A percentile compares a stretch with the other conserved stretches of the same genome.
phyloP scores from a whole-genome alignment of 129 eudicot genomes.

The Flaveria bidentis region DNA sequence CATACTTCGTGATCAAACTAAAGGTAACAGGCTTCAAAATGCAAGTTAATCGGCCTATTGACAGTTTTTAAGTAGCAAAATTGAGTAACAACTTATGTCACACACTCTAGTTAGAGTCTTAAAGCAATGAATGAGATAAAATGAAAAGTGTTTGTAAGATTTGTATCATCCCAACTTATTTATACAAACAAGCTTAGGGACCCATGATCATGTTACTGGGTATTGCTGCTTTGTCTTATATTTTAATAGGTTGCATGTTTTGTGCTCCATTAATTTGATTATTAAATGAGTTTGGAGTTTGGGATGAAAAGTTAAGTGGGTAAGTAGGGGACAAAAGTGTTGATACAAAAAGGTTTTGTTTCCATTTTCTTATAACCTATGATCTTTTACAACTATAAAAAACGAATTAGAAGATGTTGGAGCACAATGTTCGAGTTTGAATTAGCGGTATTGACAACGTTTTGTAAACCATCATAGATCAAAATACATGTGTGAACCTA shows the following conservation, averaged over 20 bases:
- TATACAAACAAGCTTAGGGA: conserved; percentile 35
- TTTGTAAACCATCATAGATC: background rate
- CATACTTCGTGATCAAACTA: conserved; percentile 29
- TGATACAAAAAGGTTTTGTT: conserved; percentile 34
- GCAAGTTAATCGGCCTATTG: background rate
- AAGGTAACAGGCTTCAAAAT: background rate
- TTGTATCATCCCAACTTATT: conserved; percentile 16
- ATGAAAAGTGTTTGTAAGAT: background rate
- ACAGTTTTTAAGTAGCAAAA: background rate
- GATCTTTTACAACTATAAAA: background rate
- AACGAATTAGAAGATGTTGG: background rate
- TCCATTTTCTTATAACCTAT: conserved; percentile 36
- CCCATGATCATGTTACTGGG: background rate
- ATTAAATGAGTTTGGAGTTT: conserved; percentile 24
- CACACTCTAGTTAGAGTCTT: background rate
- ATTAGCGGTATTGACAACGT: too few species aligned
- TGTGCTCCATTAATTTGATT: conserved; percentile 9
- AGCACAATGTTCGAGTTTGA: background rate
- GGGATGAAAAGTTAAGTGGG: conserved; percentile 15
- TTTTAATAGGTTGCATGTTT: conserved; percentile 21
- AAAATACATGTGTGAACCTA: background rate
- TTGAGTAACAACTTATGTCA: background rate
- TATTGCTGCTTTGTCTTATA: background rate
- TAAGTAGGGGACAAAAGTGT: conserved; percentile 39
- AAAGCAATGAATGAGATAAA: background rate